Conservation (phyloP, 192 early-diverging fungal species). For the Coemansia nantahalensis region DNA sequence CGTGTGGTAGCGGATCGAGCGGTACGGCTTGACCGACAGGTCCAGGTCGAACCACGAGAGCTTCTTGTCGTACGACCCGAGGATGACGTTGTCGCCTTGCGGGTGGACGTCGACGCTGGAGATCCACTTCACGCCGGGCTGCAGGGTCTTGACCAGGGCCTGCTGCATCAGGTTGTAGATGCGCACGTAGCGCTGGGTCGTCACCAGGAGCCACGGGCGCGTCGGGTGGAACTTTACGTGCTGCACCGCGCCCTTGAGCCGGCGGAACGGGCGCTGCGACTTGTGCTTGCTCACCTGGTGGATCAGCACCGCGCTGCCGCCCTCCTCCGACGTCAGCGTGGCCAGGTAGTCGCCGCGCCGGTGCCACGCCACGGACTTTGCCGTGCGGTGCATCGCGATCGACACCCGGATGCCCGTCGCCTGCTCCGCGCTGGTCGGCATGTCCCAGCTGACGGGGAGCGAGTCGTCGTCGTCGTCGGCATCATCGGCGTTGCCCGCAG, state of each 20-base stretch:
- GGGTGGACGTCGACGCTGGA: constrained; percentile 95
- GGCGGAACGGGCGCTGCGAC: constrained; percentile 89
- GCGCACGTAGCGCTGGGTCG: constrained; percentile 91
- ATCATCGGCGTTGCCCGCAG: constrained; percentile 21
- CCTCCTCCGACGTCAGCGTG: constrained; percentile 78
- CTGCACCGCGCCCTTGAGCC: constrained; percentile 86
- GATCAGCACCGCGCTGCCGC: constrained; percentile 70
- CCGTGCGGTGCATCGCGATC: constrained; percentile 57
- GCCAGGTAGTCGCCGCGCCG: constrained; percentile 95
- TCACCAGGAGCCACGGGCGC: constrained; percentile 89
- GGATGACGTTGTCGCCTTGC: constrained; percentile 90
- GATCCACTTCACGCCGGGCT: constrained; percentile 90
- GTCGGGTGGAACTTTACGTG: constrained; percentile 89
- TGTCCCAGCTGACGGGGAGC: constrained; percentile 53
- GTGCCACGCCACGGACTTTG: constrained; percentile 91
- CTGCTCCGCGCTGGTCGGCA: constrained; percentile 56
- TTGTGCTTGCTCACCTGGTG: constrained; percentile 90
- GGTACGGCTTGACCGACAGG: constrained; percentile 88
- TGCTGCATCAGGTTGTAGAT: constrained; percentile 93
- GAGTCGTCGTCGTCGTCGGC: constrained; percentile 29
- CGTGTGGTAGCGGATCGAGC: constrained; percentile 84
- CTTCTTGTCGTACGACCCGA: constrained; percentile 94
- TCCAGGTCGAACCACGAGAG: constrained; percentile 98
- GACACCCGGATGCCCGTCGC: constrained; percentile 42
- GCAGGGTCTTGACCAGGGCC: constrained; percentile 78